Base-by-base conservation (phyloP, 192 early-diverging fungal genomes). In the Backusella tuberculispora region DNA sequence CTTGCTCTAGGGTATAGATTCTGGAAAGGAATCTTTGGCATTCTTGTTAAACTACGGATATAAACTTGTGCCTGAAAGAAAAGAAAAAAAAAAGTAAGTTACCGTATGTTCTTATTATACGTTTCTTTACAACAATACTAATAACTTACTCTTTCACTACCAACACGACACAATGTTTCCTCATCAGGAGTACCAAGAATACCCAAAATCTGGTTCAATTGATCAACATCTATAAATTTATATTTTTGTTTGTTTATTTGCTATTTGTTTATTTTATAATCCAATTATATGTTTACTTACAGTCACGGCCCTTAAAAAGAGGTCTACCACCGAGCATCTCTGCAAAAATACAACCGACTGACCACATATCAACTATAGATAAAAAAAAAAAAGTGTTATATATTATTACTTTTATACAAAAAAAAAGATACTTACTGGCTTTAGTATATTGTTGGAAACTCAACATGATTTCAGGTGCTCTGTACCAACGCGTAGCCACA, bases 261-360 rank as follows among this genome's bases (percentile, higher is more conserved):
- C 19, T 86, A 84, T 24, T 24, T 19, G 4, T 38, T 15, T 48
- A 5, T 19, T 47, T 42, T 17, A 70, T 43, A 21, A 76, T 19
- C 41, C 10, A 17, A 17, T 21, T 12, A 45, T 41, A 60, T 67
- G 21, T 26, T 46, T 24, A 68, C 72, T 74, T 81, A 81, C 80
- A 95, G 85, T 97, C 94, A 63, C 89, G 81, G n/a, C 96, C 96
- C 72, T 94, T 95, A 80, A 97, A 98, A 38, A 98, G 84, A 7
- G 92, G 91, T 76, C 88, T 88, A 13, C 90, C 85, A n/a, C 92
- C 91, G 37, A 95, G 85, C 48, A 98, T 86, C 80, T 98, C 96
- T 17, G 93, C 96, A 84, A 98, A 94, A 66, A 98, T 97, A 81
- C 96, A 98, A 24, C 96, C 96, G 1, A 98, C 91, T 1, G 92